Evolutionary conservation across 2,329 filamentous ascomycete genomes (phyloP).

Genomic region (Fusarium chlamydosporum): DNA sequence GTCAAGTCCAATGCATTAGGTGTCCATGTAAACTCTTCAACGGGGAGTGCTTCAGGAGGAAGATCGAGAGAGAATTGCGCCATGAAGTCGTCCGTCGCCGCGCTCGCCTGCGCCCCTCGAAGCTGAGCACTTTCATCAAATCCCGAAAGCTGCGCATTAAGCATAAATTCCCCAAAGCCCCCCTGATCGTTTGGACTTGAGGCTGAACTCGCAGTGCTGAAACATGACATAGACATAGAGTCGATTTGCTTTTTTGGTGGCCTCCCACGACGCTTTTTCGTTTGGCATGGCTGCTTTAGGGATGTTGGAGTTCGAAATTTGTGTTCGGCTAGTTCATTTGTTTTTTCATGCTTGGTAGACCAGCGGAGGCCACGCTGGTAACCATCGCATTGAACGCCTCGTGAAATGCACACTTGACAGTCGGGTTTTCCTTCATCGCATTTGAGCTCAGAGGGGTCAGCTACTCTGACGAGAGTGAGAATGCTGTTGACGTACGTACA

Average conservation of each 20-base stretch:
- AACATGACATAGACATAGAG: slow-evolving; percentile 10
- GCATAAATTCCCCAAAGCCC: slow-evolving; percentile 28
- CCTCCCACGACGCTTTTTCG: slow-evolving; percentile 32
- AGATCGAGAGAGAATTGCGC: slow-evolving; percentile 21
- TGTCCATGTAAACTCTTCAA: slow-evolving; percentile 26
- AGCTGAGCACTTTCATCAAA: not conserved
- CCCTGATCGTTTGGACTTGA: slow-evolving; percentile 7
- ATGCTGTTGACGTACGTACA: slow-evolving; percentile 26
- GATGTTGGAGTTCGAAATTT: slow-evolving; percentile 14
- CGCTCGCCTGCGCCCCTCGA: not conserved
- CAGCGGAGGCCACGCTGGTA: slow-evolving; percentile 43
- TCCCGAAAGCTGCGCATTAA: not conserved
- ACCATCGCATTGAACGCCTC: slow-evolving; percentile 45
- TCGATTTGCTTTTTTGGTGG: slow-evolving; percentile 23
- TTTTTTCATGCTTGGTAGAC: slow-evolving; percentile 45
- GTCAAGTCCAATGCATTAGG: slow-evolving; percentile 21
- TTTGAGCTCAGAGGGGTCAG: slow-evolving; percentile 44
- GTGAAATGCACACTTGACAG: slow-evolving; percentile 43
- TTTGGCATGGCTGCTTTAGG: slow-evolving; percentile 2
- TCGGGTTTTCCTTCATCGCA: slow-evolving; percentile 47
- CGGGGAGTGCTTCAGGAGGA: not conserved
- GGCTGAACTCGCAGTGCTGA: not conserved
- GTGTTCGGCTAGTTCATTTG: slow-evolving; percentile 25
- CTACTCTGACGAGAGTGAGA: not conserved
- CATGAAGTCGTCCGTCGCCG: not conserved